Evolutionary conservation across 192 early-diverging fungal species (phyloP), one percentile per base, ranked within the genome.

Genomic region (Rhizophagus prolifer): DNA sequence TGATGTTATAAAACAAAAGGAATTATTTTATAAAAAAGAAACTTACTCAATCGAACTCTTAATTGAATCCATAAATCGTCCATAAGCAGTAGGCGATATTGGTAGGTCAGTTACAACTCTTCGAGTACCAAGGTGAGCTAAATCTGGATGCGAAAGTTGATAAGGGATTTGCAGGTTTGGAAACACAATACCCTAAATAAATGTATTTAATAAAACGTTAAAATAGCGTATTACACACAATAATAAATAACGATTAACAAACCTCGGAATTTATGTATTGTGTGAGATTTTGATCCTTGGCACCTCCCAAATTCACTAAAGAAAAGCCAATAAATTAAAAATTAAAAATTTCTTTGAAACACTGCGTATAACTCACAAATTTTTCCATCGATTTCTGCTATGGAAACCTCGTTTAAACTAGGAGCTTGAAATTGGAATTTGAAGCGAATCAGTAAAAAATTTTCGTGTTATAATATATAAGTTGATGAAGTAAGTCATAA

Each of bases 321-420:
- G n/a, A 25, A 41, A n/a, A 54, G 16, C n/a, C 26, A 72, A 72
- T 34, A 38, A 4, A 25, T 50, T 26, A 14, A 1, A 26, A 30
- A 30, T 26, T 62, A 7, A 30, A 13, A 23, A 13, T 1, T 19
- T 62, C 36, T n/a, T 26, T 41, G 19, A 12, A 31, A 6, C 16
- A 38, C 0, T 38, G 7, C 36, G 21, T 36, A 9, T 4, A 58
- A 58, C 72, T 61, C 34, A 74, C 72, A 36, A 38, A 74, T 10
- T 62, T 36, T 38, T 62, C 72, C 72, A 13, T 74, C 72, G 61
- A 74, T 25, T 25, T 74, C 72, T 23, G 59, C 72, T 30, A 74
- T 34, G 13, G 60, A 63, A 13, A 74, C 19, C 25, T 74, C 72
- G 8, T 28, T 34, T 21, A 19, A 19, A 34, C 16, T 66, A 21